Conservation (phyloP, 495 filamentous ascomycete species). For the Chaetomidium leptoderma region DNA sequence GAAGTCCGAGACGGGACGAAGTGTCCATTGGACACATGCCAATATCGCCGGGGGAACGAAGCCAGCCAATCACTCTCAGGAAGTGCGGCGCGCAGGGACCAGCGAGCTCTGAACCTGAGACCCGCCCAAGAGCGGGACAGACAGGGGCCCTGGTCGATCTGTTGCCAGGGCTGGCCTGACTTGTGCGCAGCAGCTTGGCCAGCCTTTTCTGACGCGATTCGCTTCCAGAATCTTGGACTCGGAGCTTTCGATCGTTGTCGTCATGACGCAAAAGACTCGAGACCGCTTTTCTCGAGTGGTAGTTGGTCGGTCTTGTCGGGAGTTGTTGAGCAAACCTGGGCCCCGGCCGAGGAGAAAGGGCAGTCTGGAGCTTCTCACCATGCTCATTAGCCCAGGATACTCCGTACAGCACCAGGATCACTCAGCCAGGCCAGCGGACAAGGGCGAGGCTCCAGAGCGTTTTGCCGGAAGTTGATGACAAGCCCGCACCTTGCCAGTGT, state of each 20-base stretch:
- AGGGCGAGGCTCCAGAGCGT: constrained; percentile 13
- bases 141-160: constrained; percentile 5
- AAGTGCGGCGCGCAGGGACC: neutral
- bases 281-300: neutral
- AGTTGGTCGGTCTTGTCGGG: neutral
- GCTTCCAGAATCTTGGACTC: constrained; percentile 15
- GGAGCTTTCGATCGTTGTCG: neutral
- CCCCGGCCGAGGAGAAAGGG: too few relatives aligned
- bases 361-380: too few relatives aligned
- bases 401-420: neutral
- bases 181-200: constrained; percentile 6
- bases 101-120: neutral
- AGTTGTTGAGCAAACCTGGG: too few relatives aligned
- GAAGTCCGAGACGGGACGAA: too few relatives aligned
- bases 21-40: constrained; percentile 1
- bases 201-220: constrained; percentile 22
- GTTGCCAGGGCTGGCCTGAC: neutral
- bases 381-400: neutral
- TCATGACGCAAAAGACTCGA: neutral
- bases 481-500: constrained; percentile 3
- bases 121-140: neutral
- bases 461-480: constrained; percentile 25
- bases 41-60: constrained; percentile 5
- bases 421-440: constrained; percentile 5
- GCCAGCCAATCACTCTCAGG: neutral